phyloP scores from a whole-genome alignment of 2,329 filamentous ascomycete species.

The Chalara sp. region DNA sequence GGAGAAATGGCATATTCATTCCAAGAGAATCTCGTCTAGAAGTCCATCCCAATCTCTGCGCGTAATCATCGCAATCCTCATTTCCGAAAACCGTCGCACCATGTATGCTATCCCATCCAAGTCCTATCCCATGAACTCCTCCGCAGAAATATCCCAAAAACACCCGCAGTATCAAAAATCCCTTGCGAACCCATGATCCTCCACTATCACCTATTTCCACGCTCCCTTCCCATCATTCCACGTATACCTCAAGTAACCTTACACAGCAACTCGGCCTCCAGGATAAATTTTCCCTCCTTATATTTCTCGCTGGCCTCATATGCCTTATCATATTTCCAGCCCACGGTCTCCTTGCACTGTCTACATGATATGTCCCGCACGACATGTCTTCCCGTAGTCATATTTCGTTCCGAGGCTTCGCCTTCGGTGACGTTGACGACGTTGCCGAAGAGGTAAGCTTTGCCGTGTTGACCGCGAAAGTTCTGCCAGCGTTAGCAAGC shows the following conservation, averaged over 20 bases:
- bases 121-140: no score
- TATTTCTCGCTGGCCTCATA: conserved; percentile 92
- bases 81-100: no score
- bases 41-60: no score
- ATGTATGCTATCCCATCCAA: no score
- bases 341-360: conserved; percentile 87
- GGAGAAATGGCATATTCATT: no score
- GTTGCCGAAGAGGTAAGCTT: conserved; percentile 90
- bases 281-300: conserved; percentile 97
- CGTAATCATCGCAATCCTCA: no score
- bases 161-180: no score
- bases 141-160: no score
- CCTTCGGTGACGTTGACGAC: conserved; percentile 86
- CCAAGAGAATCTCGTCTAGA: no score
- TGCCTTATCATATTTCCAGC: conserved; percentile 99
- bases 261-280: conserved; percentile 86
- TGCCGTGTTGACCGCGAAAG: conserved; percentile 96
- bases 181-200: no score
- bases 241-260: conserved; percentile 49
- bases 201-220: no score
- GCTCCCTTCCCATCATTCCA: no score
- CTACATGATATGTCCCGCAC: conserved; percentile 89
- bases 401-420: conserved; percentile 88
- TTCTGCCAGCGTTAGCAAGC: conserved; percentile 50
- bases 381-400: conserved; percentile 94